A percentile compares a stretch with the other conserved stretches of the same genome.
Evolutionary conservation across 1,139 yeast species (phyloP).

Genomic region (Suhomyces anneliseae): DNA sequence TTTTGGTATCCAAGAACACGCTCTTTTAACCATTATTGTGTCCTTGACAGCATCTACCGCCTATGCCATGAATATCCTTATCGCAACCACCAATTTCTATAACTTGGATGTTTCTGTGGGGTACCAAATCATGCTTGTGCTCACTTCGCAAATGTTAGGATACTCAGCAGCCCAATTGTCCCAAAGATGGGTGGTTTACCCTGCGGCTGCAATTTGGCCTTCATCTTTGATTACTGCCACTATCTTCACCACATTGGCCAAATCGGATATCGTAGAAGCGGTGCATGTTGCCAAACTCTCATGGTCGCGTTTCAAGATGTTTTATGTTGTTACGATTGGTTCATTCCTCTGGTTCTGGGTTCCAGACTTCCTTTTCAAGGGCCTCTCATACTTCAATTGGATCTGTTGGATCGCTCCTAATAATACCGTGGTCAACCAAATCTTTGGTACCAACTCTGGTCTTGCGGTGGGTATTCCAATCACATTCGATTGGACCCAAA

Average conservation of each 20-base stretch:
- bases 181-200: slow-evolving; percentile 25
- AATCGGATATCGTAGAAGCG: slow-evolving; percentile 15
- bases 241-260: slow-evolving; percentile 23
- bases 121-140: slow-evolving; percentile 15
- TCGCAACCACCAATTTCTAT: slow-evolving; percentile 31
- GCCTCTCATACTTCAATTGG: slow-evolving; percentile 34
- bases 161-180: slow-evolving; percentile 24
- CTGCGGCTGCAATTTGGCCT: slow-evolving; percentile 28
- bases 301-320: slow-evolving; percentile 24
- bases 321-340: slow-evolving; percentile 15
- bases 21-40: slow-evolving; percentile 18
- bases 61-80: slow-evolving; percentile 21
- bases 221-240: slow-evolving; percentile 24
- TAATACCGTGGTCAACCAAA: slow-evolving; percentile 28
- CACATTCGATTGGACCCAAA: slow-evolving; percentile 58
- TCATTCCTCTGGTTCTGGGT: slow-evolving; percentile 25
- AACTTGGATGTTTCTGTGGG: slow-evolving; percentile 41
- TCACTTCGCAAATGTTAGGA: slow-evolving; percentile 24
- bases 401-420: slow-evolving; percentile 44
- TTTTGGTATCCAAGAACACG: slow-evolving; percentile 22
- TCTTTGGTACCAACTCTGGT: slow-evolving; percentile 17
- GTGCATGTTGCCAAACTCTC: slow-evolving; percentile 15
- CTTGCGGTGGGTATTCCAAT: slow-evolving; percentile 21
- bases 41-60: slow-evolving; percentile 19
- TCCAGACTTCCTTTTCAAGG: slow-evolving; percentile 19